Percentiles rank a stretch among this genome's conserved stretches.
Conservation (phyloP, 129 eudicot genomes). For the Chrysanthemum seticuspe region DNA sequence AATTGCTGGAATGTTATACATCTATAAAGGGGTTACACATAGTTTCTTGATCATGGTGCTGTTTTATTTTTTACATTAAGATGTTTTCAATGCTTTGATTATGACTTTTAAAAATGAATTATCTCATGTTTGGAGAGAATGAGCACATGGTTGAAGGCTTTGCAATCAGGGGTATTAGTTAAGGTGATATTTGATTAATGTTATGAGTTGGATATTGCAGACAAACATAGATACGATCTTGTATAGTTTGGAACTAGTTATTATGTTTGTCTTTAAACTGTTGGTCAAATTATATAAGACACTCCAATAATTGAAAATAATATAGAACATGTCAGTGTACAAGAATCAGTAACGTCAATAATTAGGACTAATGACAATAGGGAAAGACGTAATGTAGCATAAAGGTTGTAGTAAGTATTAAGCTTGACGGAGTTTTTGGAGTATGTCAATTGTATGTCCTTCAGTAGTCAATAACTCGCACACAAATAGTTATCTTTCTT, state of each 20-base stretch:
- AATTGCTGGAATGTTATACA: too few species aligned
- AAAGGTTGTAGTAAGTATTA: not conserved
- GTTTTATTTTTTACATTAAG: too few species aligned
- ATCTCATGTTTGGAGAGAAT: not conserved
- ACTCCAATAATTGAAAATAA: not conserved
- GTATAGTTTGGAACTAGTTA: not conserved
- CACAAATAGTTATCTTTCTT: too few species aligned
- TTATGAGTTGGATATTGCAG: not conserved
- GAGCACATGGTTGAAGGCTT: too few species aligned
- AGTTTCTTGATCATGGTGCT: too few species aligned
- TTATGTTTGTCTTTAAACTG: too few species aligned
- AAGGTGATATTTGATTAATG: not conserved
- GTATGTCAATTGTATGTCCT: not conserved
- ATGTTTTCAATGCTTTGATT: not conserved
- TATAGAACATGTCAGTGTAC: not conserved
- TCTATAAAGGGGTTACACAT: too few species aligned
- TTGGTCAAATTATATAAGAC: not conserved
- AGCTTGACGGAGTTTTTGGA: not conserved
- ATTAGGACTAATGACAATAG: not conserved
- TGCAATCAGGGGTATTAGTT: not conserved
- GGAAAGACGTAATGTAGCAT: constrained; percentile 1
- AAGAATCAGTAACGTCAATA: not conserved
- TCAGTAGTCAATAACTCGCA: not conserved
- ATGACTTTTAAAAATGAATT: not conserved
- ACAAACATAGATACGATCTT: not conserved